A percentile compares a stretch with the other conserved stretches of the same genome.
phyloP scores from a whole-genome alignment of 768 basidiomycete genomes.

The Podaxis sp. region DNA sequence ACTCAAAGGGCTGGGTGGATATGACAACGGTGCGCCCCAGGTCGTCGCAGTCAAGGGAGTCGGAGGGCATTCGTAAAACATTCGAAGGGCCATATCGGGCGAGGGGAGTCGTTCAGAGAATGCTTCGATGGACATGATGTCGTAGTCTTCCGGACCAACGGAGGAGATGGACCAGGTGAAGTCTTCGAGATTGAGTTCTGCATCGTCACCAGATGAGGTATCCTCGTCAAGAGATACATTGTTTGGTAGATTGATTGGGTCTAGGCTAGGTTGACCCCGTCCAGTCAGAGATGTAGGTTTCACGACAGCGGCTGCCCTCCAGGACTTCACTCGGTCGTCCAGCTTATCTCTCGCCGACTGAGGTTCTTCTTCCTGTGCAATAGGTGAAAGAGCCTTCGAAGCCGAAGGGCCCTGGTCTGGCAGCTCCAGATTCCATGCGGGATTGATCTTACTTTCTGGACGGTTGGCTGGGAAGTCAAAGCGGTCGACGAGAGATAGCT shows the following conservation, averaged over 20 bases:
- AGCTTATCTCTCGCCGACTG: conserved; percentile 47
- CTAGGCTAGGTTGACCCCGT: conserved; percentile 45
- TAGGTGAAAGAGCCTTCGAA: conserved; percentile 48
- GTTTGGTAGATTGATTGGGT: conserved; percentile 49
- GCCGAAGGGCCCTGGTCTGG: conserved; percentile 12
- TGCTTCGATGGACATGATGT: conserved; percentile 27
- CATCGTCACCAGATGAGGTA: conserved; percentile 20
- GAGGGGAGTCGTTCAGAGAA: conserved; percentile 39
- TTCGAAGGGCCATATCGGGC: conserved; percentile 55
- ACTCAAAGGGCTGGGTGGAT: conserved; percentile 31
- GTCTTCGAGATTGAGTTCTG: conserved; percentile 55
- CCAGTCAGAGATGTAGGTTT: conserved; percentile 44
- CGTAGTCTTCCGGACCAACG: conserved; percentile 52
- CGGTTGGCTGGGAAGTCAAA: conserved; percentile 42
- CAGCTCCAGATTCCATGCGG: conserved; percentile 9
- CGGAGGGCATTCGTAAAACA: conserved; percentile 47
- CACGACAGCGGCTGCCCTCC: conserved; percentile 56
- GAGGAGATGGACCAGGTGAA: conserved; percentile 71
- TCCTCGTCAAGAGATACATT: conserved; percentile 24
- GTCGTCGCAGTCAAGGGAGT: conserved; percentile 48
- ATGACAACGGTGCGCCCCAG: conserved; percentile 46
- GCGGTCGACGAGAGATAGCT: conserved; percentile 66
- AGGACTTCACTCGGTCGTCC: conserved; percentile 55
- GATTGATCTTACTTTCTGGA: conserved; percentile 23
- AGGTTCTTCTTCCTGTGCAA: conserved; percentile 59